Evolutionary conservation across 1,284 basidiomycete genomes (phyloP).

Genomic region (Naganishia sp.): DNA sequence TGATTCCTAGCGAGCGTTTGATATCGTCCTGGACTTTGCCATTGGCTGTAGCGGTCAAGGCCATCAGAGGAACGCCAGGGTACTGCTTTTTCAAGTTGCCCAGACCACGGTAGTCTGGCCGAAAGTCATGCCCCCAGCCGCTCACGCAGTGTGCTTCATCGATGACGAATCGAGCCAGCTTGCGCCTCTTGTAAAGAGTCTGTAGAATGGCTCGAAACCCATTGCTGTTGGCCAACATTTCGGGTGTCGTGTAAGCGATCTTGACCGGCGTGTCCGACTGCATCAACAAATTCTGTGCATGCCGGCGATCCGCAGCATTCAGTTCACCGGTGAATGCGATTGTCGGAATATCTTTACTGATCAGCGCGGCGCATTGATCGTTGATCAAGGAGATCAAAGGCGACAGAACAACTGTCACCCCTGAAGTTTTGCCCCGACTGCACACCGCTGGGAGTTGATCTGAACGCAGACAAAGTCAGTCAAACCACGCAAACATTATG

Average conservation of each 20-base stretch:
- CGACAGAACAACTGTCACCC: constrained; percentile 88
- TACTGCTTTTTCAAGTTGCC: constrained; percentile 70
- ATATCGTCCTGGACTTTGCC: constrained; percentile 76
- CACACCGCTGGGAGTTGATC: constrained; percentile 83
- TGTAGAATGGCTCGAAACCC: constrained; percentile 60
- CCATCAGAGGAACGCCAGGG: constrained; percentile 85
- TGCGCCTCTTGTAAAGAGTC: constrained; percentile 61
- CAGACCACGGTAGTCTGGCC: constrained; percentile 61
- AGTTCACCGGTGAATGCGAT: constrained; percentile 70
- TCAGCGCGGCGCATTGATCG: constrained; percentile 80
- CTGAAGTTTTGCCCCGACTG: constrained; percentile 66
- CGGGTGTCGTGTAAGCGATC: constrained; percentile 92
- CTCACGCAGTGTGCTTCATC: constrained; percentile 94
- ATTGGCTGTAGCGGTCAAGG: constrained; percentile 91
- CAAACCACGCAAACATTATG: not conserved
- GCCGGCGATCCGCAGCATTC: constrained; percentile 48
- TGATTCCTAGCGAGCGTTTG: constrained; percentile 43
- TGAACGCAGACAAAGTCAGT: constrained; percentile 18
- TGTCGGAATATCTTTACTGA: constrained; percentile 68
- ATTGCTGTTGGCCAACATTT: constrained; percentile 70
- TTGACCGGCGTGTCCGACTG: constrained; percentile 53
- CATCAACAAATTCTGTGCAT: constrained; percentile 57
- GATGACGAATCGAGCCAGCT: constrained; percentile 85
- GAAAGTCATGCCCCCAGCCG: constrained; percentile 57
- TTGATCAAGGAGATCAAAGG: constrained; percentile 87